phyloP scores from a whole-genome alignment of 129 eudicot genomes.

The Helichrysum umbraculigerum region DNA sequence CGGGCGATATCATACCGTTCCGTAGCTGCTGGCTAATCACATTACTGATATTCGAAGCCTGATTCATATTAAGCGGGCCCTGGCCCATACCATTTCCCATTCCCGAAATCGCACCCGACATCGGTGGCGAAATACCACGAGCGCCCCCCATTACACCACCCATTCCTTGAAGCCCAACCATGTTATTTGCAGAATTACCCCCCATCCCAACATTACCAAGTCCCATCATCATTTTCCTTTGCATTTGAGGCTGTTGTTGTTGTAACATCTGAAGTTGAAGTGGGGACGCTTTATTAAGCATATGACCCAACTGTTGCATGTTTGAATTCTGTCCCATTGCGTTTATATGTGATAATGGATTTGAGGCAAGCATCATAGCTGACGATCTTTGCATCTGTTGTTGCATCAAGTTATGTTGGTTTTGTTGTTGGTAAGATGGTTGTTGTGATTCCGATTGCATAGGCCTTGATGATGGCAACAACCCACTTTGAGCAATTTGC shows the following conservation, averaged over 20 bases:
- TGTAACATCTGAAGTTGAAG: constrained; percentile 53
- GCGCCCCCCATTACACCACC: constrained; percentile 76
- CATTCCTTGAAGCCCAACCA: constrained; percentile 82
- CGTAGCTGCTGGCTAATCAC: constrained; percentile 62
- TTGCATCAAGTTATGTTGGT: constrained; percentile 52
- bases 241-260: constrained; percentile 58
- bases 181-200: constrained; percentile 55
- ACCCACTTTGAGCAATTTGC: constrained; percentile 69
- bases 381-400: constrained; percentile 74
- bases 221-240: constrained; percentile 83
- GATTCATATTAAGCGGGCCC: constrained; percentile 50
- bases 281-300: constrained; percentile 62
- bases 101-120: constrained; percentile 62
- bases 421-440: constrained; percentile 47
- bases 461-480: constrained; percentile 51
- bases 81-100: constrained; percentile 61
- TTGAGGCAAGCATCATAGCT: constrained; percentile 56
- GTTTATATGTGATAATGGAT: constrained; percentile 59
- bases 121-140: constrained; percentile 62
- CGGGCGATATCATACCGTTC: constrained; percentile 45
- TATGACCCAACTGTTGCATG: constrained; percentile 76
- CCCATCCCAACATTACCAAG: constrained; percentile 77
- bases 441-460: constrained; percentile 57
- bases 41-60: constrained; percentile 64
- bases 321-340: constrained; percentile 63